phyloP scores from a whole-genome alignment of 768 basidiomycete species.

The Cubamyces sp. region DNA sequence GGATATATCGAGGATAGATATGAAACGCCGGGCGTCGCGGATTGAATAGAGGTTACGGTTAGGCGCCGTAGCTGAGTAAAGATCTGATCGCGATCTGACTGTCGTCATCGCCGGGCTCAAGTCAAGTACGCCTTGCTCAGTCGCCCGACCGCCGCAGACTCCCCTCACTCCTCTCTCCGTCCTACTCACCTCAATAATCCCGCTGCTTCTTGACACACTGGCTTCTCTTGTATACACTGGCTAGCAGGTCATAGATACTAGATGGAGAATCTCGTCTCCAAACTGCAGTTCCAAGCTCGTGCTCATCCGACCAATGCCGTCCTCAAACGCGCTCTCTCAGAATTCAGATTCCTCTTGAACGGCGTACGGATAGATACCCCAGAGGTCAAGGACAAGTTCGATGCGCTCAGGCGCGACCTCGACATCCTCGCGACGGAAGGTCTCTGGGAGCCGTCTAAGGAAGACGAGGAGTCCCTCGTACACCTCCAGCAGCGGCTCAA shows the following conservation, averaged over 20 bases:
- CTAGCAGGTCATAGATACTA: too few relatives aligned
- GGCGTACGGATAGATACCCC: constrained; percentile 7
- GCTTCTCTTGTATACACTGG: not conserved
- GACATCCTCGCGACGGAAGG: constrained; percentile 19
- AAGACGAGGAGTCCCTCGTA: constrained; percentile 22
- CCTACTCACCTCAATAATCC: too few relatives aligned
- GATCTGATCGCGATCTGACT: too few relatives aligned
- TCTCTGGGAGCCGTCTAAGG: constrained; percentile 22
- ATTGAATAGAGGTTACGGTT: too few relatives aligned
- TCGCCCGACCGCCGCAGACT: too few relatives aligned
- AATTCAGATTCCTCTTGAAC: constrained; percentile 11
- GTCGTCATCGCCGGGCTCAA: too few relatives aligned
- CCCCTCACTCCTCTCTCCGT: too few relatives aligned
- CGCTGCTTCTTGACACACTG: not conserved
- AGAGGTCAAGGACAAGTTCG: constrained; percentile 14
- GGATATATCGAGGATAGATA: too few relatives aligned
- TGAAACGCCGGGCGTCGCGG: too few relatives aligned
- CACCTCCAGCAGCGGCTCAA: constrained; percentile 7
- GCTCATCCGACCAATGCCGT: constrained; percentile 15
- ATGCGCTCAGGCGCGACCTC: constrained; percentile 14
- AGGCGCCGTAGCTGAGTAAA: too few relatives aligned
- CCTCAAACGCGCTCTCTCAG: constrained; percentile 12
- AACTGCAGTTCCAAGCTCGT: constrained; percentile 20
- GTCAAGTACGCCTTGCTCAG: too few relatives aligned
- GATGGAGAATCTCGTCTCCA: constrained; percentile 20